Percentiles rank a stretch among this genome's conserved stretches.
Conservation (phyloP, 805 yeast genomes). For the Candida silvicultrix region DNA sequence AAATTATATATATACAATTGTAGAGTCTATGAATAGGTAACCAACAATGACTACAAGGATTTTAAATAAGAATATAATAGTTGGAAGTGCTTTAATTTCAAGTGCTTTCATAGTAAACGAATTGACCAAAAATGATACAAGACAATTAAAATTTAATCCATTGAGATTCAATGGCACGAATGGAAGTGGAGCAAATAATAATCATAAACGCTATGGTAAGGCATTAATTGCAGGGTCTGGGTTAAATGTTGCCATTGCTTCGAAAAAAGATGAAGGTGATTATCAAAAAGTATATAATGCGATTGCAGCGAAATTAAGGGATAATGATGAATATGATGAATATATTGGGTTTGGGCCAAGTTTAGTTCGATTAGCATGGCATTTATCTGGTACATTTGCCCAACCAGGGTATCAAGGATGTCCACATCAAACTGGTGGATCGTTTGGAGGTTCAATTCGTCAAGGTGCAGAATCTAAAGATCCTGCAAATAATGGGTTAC, state of each 20-base stretch:
- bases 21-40: no score
- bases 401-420: conserved; percentile 37
- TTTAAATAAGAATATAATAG: no score
- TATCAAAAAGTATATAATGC: neutral
- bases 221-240: neutral
- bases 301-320: conserved; percentile 16
- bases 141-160: neutral
- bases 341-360: conserved; percentile 72
- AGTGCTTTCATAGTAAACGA: neutral
- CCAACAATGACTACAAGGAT: neutral
- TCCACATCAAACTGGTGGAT: conserved; percentile 45
- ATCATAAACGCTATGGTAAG: neutral
- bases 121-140: neutral
- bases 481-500: conserved; percentile 46
- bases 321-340: conserved; percentile 53
- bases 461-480: conserved; percentile 47
- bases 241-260: neutral
- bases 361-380: conserved; percentile 80
- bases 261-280: neutral
- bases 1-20: no score
- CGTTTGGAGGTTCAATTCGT: conserved; percentile 65
- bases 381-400: conserved; percentile 78
- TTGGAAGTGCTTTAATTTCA: neutral
- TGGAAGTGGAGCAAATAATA: neutral
- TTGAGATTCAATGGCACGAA: neutral